These are phyloP conservation scores for Akanthomyces muscarius DNA, from an alignment of 2,329 filamentous ascomycete genomes.

Conservation along the genomic window DNA sequence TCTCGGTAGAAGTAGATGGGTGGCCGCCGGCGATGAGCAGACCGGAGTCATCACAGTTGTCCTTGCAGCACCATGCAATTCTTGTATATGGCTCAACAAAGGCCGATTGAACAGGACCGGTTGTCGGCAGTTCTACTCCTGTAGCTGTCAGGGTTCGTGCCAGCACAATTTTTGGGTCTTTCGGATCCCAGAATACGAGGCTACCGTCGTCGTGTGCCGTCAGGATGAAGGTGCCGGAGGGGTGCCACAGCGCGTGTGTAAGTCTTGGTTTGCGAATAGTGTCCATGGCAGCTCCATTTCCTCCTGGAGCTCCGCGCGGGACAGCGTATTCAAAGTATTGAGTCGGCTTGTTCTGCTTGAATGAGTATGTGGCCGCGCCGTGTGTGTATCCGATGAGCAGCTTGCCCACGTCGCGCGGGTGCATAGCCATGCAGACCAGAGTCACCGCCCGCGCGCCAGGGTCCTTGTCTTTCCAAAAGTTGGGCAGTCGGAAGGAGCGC, in stretches of 20 bases:
- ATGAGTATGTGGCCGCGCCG: conserved; percentile 85
- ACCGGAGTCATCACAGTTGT: conserved; percentile 89
- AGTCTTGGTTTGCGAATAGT: conserved; percentile 66
- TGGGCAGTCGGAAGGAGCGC: conserved; percentile 74
- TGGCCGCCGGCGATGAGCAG: conserved; percentile 82
- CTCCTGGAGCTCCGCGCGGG: conserved; percentile 77
- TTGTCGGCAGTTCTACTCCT: conserved; percentile 65
- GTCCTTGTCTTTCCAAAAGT: conserved; percentile 76
- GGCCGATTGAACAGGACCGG: conserved; percentile 47
- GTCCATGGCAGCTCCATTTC: conserved; percentile 62
- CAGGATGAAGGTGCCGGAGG: conserved; percentile 82
- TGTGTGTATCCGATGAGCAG: conserved; percentile 86
- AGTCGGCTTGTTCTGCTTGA: conserved; percentile 80
- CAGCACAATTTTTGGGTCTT: conserved; percentile 78
- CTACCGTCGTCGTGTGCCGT: conserved; percentile 89
- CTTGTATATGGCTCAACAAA: conserved; percentile 71
- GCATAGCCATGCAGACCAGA: conserved; percentile 76
- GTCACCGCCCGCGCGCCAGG: conserved; percentile 57
- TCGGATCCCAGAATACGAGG: conserved; percentile 90
- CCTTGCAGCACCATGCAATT: conserved; percentile 90
- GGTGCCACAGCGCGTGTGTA: conserved; percentile 88
- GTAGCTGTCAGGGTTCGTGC: conserved; percentile 75
- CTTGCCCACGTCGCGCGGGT: conserved; percentile 88
- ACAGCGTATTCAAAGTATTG: conserved; percentile 82
- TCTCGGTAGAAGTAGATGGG: conserved; percentile 60